Evolutionary conservation across 441 rosid species (phyloP).

Genomic region (Aquilaria agallochum): DNA sequence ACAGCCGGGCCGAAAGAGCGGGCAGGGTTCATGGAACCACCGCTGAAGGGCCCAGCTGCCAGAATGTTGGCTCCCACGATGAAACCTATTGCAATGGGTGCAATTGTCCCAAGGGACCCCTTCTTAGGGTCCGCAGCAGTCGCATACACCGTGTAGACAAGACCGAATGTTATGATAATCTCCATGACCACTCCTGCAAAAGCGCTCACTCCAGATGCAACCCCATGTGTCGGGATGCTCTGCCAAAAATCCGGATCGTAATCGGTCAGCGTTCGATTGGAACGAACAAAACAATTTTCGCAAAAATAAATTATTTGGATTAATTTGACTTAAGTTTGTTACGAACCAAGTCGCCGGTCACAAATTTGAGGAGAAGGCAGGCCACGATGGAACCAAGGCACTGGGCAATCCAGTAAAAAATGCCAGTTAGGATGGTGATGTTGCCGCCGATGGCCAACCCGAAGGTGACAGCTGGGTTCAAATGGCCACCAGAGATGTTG

Average conservation of each 20-base stretch:
- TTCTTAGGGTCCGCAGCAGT: conserved; percentile 88
- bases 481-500: conserved; percentile 90
- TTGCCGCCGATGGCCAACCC: conserved; percentile 84
- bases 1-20: conserved; percentile 90
- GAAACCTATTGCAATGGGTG: conserved; percentile 94
- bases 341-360: conserved; percentile 33
- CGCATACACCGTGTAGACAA: conserved; percentile 85
- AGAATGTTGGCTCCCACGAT: conserved; percentile 86
- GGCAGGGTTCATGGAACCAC: conserved; percentile 97
- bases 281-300: neutral
- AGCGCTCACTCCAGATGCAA: conserved; percentile 60
- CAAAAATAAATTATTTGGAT: too few relatives aligned
- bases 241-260: conserved; percentile 17
- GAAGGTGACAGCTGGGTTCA: conserved; percentile 91
- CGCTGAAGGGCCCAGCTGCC: conserved; percentile 92
- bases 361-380: conserved; percentile 70
- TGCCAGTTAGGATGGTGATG: conserved; percentile 67
- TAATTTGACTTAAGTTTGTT: too few relatives aligned
- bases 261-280: too few relatives aligned
- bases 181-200: conserved; percentile 69
- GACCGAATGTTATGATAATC: conserved; percentile 69
- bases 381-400: conserved; percentile 84
- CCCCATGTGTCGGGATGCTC: conserved; percentile 77
- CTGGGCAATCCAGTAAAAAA: conserved; percentile 89
- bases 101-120: conserved; percentile 69